Base-by-base conservation (phyloP, 2,329 filamentous ascomycete species). In the Botrytis elliptica region DNA sequence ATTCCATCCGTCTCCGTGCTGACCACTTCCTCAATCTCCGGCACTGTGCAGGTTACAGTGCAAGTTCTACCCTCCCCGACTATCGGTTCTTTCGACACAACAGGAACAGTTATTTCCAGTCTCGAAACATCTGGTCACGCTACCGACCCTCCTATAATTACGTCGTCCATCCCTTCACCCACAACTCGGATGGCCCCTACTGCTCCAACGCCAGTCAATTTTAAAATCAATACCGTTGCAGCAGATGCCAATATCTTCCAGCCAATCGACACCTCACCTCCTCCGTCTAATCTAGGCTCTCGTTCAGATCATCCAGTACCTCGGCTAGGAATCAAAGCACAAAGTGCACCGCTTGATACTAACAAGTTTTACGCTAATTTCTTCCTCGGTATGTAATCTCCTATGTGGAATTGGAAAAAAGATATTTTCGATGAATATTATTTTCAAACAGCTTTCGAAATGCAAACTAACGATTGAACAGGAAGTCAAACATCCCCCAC, bases 301-400 rank as follows among this genome's bases (percentile, higher is more conserved):
- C 84, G 84, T 42, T 77, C 83, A 33, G 88, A 91, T 76, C 90
- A 92, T 76, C 90, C 90, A 0, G 88, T 88, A 40, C 82, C 86
- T 59, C 85, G 88, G 22, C 80, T 84, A 36, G 88, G 88, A 9
- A 84, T 91, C 18, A 63, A 77, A 16, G 66, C 74, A 33, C 78
- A 82, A 60, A 73, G 73, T 57, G 80, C 81, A 0, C 89, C 91
- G 5, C 83, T 93, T 64, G 85, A 89, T 68, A 95, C 93, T 38
- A 95, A 95, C 85, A 95, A 93, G 79, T 95, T 94, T 81, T 93
- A 93, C 78, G 87, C 91, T 77, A 96, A 96, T 79, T 89, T 96
- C 76, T 94, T 94, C 81, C 85, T 98, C 0, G 92, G 52, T 57
- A 29, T 18, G 52, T 57, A 57, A 6, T 57, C 52, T 57, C 14